A percentile compares a stretch with the other conserved stretches of the same genome.
Evolutionary conservation across 805 yeast genomes (phyloP).

Genomic region (Kuraishia ogatae): DNA sequence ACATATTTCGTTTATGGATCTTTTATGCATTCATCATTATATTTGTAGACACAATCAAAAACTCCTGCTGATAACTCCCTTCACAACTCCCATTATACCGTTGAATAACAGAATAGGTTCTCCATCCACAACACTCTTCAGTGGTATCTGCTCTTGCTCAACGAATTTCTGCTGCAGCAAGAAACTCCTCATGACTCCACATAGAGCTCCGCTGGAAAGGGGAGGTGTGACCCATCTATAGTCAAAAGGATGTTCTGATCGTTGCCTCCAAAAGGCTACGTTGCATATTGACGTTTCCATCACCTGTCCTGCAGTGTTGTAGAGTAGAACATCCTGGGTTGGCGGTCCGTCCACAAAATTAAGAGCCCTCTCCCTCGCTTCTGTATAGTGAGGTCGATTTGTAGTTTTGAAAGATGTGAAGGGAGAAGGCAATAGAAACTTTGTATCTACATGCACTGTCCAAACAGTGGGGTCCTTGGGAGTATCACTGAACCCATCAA

Average conservation of each 20-base stretch:
- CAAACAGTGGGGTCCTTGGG: slow-evolving; percentile 23
- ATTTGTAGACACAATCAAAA: neutral
- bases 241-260: slow-evolving; percentile 16
- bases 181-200: slow-evolving; percentile 72
- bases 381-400: slow-evolving; percentile 49
- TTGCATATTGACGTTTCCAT: slow-evolving; percentile 83
- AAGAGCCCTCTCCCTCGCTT: slow-evolving; percentile 46
- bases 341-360: slow-evolving; percentile 21
- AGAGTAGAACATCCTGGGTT: slow-evolving; percentile 58
- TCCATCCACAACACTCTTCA: slow-evolving; percentile 47
- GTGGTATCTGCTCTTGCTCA: slow-evolving; percentile 40
- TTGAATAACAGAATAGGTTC: slow-evolving; percentile 69
- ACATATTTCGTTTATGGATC: neutral
- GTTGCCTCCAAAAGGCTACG: slow-evolving; percentile 49
- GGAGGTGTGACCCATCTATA: slow-evolving; percentile 75
- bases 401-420: slow-evolving; percentile 90
- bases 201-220: slow-evolving; percentile 71
- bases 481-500: neutral
- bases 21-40: neutral
- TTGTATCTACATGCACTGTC: slow-evolving; percentile 54
- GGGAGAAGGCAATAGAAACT: slow-evolving; percentile 48
- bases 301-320: slow-evolving; percentile 49
- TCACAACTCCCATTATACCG: slow-evolving; percentile 74
- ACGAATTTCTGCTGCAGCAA: slow-evolving; percentile 45
- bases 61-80: slow-evolving; percentile 35